Evolutionary conservation across 2,329 filamentous ascomycete genomes (phyloP), one percentile per base, ranked within the genome.

Genomic region (Exserohilum rostratum): DNA sequence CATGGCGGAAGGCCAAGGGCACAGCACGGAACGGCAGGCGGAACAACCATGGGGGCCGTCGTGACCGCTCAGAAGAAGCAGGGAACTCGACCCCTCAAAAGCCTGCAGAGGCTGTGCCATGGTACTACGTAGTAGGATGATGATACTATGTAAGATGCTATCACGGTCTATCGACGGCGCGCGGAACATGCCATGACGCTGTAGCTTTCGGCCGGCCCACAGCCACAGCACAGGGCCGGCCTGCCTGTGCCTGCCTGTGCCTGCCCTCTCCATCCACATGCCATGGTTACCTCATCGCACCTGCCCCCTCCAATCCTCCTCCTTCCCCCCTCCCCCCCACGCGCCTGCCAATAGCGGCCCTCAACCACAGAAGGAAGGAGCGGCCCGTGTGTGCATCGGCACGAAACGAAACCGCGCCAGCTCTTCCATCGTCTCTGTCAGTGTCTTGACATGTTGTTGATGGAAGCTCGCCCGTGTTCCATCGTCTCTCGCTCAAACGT

Each of bases 341-440:
- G 44, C 50, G 50, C 51, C 51, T 55, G 55, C 58, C 58, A 58
- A 58, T 59, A 58, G 55, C 35, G 46, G 40, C 40, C 48, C 50
- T 39, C 37, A 13, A 25, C 20, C 17, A 34, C 38, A 30, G 43
- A n/a, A 55, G 42, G 45, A 51, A 51, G 55, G 55, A 40, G 52
- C 55, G 55, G 55, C 52, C 55, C 55, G 52, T 30, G 38, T 37
- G 44, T n/a, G n/a, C 44, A 50, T 35, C 50, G 50, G 54, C 38
- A 42, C 54, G 42, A 49, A 30, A 43, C 54, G 50, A 43, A 34
- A 44, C 39, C 37, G 25, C 52, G 50, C 50, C 27, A n/a, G n/a
- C n/a, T n/a, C n/a, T n/a, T n/a, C n/a, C n/a, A n/a, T n/a, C n/a
- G n/a, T n/a, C n/a, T n/a, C n/a, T n/a, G n/a, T n/a, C n/a, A n/a